Base-by-base conservation (phyloP, 2,329 filamentous ascomycete species). In the Tolypocladium amazonense region DNA sequence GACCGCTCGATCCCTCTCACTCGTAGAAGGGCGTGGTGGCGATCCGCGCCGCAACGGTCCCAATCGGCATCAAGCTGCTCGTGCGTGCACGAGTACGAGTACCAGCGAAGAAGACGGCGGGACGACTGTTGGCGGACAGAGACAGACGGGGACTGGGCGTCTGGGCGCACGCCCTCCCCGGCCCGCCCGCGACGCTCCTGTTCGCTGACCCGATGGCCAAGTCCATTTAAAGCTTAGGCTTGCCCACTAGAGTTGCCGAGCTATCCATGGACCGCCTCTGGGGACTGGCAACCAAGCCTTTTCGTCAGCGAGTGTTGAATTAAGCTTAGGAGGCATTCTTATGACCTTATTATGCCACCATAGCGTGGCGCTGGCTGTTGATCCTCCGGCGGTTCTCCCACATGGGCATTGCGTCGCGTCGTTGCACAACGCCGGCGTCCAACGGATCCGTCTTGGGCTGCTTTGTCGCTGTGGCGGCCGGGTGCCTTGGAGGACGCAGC, bases 271-370 rank as follows among this genome's bases (percentile, higher is more conserved):
- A 59, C 8, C 50, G 59, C 47, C 57, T 55, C 41, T 60, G 57
- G 33, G 60, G 61, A 41, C 56, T 47, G 56, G 27, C 62, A 58
- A 20, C 60, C 62, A 52, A 62, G 58, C 47, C 63, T 57, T 53
- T 56, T 61, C 59, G 57, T 59, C 55, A 62, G 56, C 56, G 47
- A 39, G 35, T 53, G 14, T 56, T 50, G 27, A 63, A 60, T 60
- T 61, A 64, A 64, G 62, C 62, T 64, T 64, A 64, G 61, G 59
- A 59, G 33, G 43, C 27, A 58, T 53, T 53, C 58, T 59, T 59
- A 55, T 57, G 20, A 59, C 56, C 56, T 60, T 59, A 58, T 54
- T 60, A 38, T 58, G 58, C 57, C 58, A 56, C 47, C 41, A 23
- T 41, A 15, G 27, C 25, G 35, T 57, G 41, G 23, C 30, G 50